Evolutionary conservation across 345 rosid genomes (phyloP), one percentile per base, ranked within the genome.

Genomic region (Euphorbia tirucalli): DNA sequence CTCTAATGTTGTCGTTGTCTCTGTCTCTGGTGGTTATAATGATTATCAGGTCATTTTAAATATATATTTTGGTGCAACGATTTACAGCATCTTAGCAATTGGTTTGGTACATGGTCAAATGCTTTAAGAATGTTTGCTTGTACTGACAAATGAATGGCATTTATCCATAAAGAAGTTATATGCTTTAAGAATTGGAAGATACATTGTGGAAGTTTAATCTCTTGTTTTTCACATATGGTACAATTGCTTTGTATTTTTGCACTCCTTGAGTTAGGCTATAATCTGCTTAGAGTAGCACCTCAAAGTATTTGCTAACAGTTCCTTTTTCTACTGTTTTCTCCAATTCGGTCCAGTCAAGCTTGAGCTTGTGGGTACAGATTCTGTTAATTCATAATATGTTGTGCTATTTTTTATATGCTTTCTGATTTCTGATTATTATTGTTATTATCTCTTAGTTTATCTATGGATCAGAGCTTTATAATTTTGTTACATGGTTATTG

Each of bases 21-120:
- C 99, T 74, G 83, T 95, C 79, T 77, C 96, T 41, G 98, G 98
- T 76, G 97, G 98, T 80, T 86, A 85, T 82, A 79, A 90, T 80
- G 99, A 95, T 75, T 92, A 89, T 76, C 98, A 95, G 97, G 99
- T 92, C 65, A 59, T 71, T 49, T 64, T 49, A 72, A 65, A 46
- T 71, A 13, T 65, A 57, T 37, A 32, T 62, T 66, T 65, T 46
- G 7, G 39, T 61, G n/a, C 28, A 9, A 13, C 30, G 30, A 11
- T 28, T 35, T 24, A 11, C 5, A 25, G 10, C 21, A 2, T 65
- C 49, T 43, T 22, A 44, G 13, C 66, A 59, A 49, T 54, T 7
- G 18, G 7, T 39, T 6, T 31, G 32, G 66, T 65, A 22, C 65
- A 27, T 66, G 64, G 5, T 63, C 18, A 46, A 70, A 65, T 57